A percentile compares a stretch with the other conserved stretches of the same genome.
Conservation (phyloP, 2,329 filamentous ascomycete genomes). For the Calonectria leucothoes region DNA sequence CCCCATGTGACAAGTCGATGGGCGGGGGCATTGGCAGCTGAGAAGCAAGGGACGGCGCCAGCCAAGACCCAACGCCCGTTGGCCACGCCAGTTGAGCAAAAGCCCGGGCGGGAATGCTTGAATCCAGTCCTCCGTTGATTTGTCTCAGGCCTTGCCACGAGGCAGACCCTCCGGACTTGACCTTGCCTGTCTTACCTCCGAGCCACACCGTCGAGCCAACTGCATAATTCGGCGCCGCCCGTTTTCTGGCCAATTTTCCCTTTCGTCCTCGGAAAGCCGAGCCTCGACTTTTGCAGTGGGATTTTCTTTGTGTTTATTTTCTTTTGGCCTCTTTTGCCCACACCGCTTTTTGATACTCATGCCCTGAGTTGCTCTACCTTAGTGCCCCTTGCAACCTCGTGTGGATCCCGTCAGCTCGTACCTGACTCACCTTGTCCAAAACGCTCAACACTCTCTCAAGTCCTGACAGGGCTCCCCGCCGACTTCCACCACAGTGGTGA, state of each 20-base stretch:
- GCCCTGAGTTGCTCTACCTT: constrained; percentile 34
- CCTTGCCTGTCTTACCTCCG: constrained; percentile 32
- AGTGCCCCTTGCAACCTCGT: constrained; percentile 12
- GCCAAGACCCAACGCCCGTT: constrained; percentile 20
- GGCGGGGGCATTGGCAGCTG: constrained; percentile 34
- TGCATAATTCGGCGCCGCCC: constrained; percentile 18
- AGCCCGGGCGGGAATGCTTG: constrained; percentile 3
- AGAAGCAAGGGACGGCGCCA: constrained; percentile 39
- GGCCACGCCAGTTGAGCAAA: constrained; percentile 11
- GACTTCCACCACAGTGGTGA: constrained; percentile 22
- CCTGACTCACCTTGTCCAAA: constrained; percentile 29
- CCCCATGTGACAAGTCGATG: constrained; percentile 43
- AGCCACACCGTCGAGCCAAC: constrained; percentile 34
- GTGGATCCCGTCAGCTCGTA: constrained; percentile 31
- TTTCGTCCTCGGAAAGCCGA: constrained; percentile 25
- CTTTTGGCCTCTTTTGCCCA: constrained; percentile 19
- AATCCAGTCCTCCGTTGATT: constrained; percentile 23
- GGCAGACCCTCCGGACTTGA: constrained; percentile 18
- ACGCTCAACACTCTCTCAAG: constrained; percentile 21
- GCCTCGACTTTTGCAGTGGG: background rate
- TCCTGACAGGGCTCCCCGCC: constrained; percentile 18
- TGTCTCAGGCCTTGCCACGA: constrained; percentile 35
- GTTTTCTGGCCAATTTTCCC: constrained; percentile 32
- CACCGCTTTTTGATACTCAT: constrained; percentile 42
- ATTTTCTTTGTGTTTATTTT: background rate